phyloP scores from a whole-genome alignment of 345 rosid genomes.

The Isatis tinctoria region DNA sequence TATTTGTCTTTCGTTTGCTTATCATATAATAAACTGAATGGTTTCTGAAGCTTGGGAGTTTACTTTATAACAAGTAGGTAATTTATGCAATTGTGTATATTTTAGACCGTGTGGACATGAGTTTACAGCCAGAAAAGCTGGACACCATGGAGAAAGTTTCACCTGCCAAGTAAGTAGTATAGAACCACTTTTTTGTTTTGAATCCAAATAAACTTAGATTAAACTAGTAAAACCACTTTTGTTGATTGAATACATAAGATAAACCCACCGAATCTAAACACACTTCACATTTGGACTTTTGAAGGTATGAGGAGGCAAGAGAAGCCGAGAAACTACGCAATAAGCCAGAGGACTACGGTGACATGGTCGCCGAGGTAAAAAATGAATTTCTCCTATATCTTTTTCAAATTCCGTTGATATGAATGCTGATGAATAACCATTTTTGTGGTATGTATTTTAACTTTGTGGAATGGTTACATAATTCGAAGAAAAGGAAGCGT shows the following conservation, averaged over 20 bases:
- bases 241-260: neutral
- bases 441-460: neutral
- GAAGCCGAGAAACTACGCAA: neutral
- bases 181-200: no score
- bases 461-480: constrained; percentile 41
- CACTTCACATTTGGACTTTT: neutral
- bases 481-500: constrained; percentile 86
- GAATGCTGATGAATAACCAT: neutral
- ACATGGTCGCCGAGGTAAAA: neutral
- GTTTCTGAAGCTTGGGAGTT: no score
- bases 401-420: neutral
- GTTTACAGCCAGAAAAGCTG: no score
- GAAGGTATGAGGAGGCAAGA: neutral
- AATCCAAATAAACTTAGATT: no score
- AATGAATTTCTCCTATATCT: neutral
- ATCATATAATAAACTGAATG: no score
- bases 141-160: neutral
- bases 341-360: neutral
- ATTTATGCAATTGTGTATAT: no score
- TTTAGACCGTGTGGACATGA: no score
- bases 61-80: no score
- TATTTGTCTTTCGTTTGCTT: no score
- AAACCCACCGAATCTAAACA: neutral
- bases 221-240: neutral
- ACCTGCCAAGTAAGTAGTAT: neutral